phyloP scores from a whole-genome alignment of 768 basidiomycete genomes.

The Leccinum fibrillosum region DNA sequence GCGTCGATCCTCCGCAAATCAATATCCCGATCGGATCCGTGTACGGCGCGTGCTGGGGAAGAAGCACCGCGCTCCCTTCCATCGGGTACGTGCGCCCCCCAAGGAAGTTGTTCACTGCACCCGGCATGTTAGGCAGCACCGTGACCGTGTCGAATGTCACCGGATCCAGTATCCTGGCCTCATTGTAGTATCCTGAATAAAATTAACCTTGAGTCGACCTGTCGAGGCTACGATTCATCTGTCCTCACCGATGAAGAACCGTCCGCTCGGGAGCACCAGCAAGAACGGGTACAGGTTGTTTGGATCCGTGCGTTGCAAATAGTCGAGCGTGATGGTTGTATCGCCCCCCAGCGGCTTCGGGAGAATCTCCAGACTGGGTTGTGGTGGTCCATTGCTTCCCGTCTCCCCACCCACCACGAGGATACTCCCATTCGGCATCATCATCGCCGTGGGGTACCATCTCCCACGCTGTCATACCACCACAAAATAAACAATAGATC shows the following conservation, averaged over 20 bases:
- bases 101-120: constrained; percentile 67
- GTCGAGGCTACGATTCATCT: neutral
- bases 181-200: constrained; percentile 67
- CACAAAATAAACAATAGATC: no score
- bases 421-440: constrained; percentile 71
- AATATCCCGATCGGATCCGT: constrained; percentile 56
- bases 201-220: neutral
- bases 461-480: constrained; percentile 46
- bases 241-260: constrained; percentile 65
- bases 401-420: constrained; percentile 73
- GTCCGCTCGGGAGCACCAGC: constrained; percentile 63
- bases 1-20: constrained; percentile 74
- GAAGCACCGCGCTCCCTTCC: constrained; percentile 63
- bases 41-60: constrained; percentile 72
- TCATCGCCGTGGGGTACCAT: constrained; percentile 70
- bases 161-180: constrained; percentile 73
- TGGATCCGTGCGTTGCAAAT: constrained; percentile 69
- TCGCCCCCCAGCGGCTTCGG: constrained; percentile 64
- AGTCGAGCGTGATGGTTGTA: constrained; percentile 60
- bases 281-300: constrained; percentile 82
- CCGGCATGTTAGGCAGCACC: constrained; percentile 69
- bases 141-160: constrained; percentile 58
- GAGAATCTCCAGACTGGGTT: constrained; percentile 69
- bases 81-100: constrained; percentile 77
- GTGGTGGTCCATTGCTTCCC: constrained; percentile 63